Conservation (phyloP, 306 rosid species). For the Vachellia pachyceras region DNA sequence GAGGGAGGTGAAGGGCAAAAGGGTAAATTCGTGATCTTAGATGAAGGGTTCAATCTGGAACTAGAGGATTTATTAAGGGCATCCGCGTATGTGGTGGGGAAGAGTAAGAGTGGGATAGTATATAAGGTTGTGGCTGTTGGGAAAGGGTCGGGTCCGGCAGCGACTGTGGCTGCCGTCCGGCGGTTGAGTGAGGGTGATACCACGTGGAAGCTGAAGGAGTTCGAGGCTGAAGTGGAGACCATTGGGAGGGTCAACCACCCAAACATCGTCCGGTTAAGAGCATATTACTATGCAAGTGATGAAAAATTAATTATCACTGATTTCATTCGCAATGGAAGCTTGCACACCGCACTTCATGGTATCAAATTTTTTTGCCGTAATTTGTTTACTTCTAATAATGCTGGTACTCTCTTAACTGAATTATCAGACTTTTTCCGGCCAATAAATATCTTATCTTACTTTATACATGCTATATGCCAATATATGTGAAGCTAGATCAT, state of each 20-base stretch:
- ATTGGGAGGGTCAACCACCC: conserved; percentile 80
- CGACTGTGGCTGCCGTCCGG: conserved; percentile 67
- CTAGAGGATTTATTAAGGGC: conserved; percentile 84
- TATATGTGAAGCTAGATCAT: not conserved
- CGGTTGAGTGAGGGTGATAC: conserved; percentile 73
- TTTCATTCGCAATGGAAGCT: conserved; percentile 77
- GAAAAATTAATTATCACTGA: conserved; percentile 78
- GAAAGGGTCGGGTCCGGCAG: conserved; percentile 48
- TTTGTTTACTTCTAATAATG: not conserved
- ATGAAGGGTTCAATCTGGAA: conserved; percentile 74
- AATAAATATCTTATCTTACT: not conserved
- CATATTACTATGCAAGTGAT: conserved; percentile 75
- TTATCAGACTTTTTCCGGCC: not conserved
- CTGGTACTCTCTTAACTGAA: not conserved
- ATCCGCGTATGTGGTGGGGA: conserved; percentile 90
- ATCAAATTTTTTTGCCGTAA: conserved; percentile 12
- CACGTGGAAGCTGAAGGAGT: conserved; percentile 80
- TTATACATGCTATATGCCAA: not conserved
- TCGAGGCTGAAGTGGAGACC: conserved; percentile 71
- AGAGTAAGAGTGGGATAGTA: conserved; percentile 78
- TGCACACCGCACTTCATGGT: conserved; percentile 74
- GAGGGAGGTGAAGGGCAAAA: conserved; percentile 61
- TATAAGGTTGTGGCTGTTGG: conserved; percentile 73
- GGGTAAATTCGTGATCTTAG: conserved; percentile 70
- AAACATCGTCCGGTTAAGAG: conserved; percentile 68